Percentiles rank a stretch among this genome's conserved stretches.
phyloP scores from a whole-genome alignment of 768 basidiomycete genomes.

The Mycena capillaripes region DNA sequence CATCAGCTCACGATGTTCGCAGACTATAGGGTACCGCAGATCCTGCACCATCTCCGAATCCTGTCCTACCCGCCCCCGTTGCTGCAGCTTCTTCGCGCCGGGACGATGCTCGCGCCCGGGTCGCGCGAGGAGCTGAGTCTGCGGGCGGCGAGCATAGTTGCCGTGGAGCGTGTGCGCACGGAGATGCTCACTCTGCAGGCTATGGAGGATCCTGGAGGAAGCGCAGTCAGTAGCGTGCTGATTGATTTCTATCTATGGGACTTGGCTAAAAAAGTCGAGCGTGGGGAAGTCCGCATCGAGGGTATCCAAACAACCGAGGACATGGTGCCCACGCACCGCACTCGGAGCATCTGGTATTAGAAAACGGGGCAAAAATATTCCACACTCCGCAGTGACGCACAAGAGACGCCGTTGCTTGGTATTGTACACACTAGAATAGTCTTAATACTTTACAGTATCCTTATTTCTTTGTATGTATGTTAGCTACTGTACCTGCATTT shows the following conservation, averaged over 20 bases:
- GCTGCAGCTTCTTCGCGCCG: constrained; percentile 60
- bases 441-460: constrained; percentile 15
- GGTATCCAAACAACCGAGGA: constrained; percentile 65
- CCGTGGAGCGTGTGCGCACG: constrained; percentile 80
- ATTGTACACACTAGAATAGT: not conserved
- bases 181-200: constrained; percentile 57
- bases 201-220: constrained; percentile 41
- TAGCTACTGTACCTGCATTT: not conserved
- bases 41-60: constrained; percentile 86
- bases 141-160: constrained; percentile 83
- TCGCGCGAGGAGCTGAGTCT: constrained; percentile 82
- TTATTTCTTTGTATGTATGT: not conserved
- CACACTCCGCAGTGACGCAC: not conserved
- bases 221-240: constrained; percentile 77
- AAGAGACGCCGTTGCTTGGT: no score
- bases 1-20: constrained; percentile 92
- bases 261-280: constrained; percentile 81
- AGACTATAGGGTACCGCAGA: constrained; percentile 93
- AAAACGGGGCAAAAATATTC: not conserved
- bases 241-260: constrained; percentile 96
- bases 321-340: constrained; percentile 81
- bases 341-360: constrained; percentile 91
- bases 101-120: constrained; percentile 64
- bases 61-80: constrained; percentile 79
- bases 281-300: constrained; percentile 69